Evolutionary conservation across 352 stramenopile genomes (phyloP).

Genomic region (Globisporangium cederbergense): DNA sequence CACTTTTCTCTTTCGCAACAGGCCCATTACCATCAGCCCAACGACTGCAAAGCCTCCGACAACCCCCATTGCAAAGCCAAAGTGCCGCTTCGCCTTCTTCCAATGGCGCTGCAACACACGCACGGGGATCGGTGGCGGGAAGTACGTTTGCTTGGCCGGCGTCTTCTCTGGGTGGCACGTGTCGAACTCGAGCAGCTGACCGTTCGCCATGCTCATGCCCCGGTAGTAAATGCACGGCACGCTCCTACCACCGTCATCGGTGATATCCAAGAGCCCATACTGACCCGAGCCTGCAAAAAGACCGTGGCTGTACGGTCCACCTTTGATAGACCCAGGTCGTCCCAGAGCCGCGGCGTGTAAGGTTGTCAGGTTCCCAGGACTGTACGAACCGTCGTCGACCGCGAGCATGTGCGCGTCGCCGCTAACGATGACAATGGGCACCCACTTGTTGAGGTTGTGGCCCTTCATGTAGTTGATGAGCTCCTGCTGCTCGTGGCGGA

Average conservation of each 20-base stretch:
- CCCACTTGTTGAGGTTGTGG: constrained; percentile 60
- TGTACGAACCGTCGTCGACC: constrained; percentile 76
- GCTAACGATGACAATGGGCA: constrained; percentile 78
- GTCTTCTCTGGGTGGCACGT: constrained; percentile 71
- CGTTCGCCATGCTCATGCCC: constrained; percentile 54
- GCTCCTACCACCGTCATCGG: constrained; percentile 58
- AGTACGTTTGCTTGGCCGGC: constrained; percentile 47
- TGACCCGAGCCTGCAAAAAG: constrained; percentile 73
- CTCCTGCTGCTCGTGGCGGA: constrained; percentile 73
- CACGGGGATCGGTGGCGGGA: constrained; percentile 54
- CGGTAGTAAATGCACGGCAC: constrained; percentile 68
- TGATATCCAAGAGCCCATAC: constrained; percentile 81
- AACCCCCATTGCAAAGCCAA: not conserved
- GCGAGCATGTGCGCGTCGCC: constrained; percentile 90
- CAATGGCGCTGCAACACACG: constrained; percentile 47
- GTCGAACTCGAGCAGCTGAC: constrained; percentile 69
- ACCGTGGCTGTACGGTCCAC: constrained; percentile 85
- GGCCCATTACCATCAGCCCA: not conserved
- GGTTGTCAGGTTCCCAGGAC: constrained; percentile 65
- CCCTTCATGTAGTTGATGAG: constrained; percentile 71
- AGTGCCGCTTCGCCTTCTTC: constrained; percentile 49
- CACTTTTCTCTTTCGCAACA: not conserved
- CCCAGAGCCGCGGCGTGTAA: constrained; percentile 83
- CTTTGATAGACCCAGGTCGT: constrained; percentile 78
- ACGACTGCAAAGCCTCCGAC: not conserved